A percentile compares a stretch with the other conserved stretches of the same genome.
These are phyloP conservation scores for Arachis stenosperma DNA, from an alignment of 306 rosid species.

Conservation along the genomic window DNA sequence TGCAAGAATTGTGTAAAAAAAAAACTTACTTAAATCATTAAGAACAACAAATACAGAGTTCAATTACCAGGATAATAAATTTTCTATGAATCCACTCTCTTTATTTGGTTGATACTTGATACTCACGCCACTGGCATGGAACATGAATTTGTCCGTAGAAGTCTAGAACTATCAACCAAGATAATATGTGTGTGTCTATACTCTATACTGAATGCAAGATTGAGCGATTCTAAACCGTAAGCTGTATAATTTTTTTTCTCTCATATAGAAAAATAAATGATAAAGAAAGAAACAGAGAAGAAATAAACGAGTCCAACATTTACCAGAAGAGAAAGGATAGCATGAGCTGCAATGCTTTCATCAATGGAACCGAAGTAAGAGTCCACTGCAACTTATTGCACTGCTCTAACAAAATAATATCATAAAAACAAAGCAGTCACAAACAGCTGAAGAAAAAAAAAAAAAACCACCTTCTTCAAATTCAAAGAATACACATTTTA, in stretches of 20 bases:
- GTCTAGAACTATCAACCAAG: background rate
- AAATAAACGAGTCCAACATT: slow-evolving; percentile 11
- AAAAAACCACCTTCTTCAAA: slow-evolving; percentile 33
- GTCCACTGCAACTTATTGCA: slow-evolving; percentile 91
- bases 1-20: slow-evolving; percentile 51
- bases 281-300: background rate
- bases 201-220: slow-evolving; percentile 4
- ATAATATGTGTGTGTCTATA: background rate
- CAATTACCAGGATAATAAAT: slow-evolving; percentile 3
- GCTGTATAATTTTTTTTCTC: no score
- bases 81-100: no score
- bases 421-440: slow-evolving; percentile 30
- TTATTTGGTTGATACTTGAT: no score
- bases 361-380: slow-evolving; percentile 78
- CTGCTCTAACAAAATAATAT: slow-evolving; percentile 65
- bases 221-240: background rate
- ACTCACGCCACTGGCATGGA: no score
- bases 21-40: slow-evolving; percentile 15
- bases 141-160: slow-evolving; percentile 5
- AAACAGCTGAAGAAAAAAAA: background rate
- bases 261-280: no score
- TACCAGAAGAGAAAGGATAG: slow-evolving; percentile 93
- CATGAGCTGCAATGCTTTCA: slow-evolving; percentile 88
- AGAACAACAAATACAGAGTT: slow-evolving; percentile 15
- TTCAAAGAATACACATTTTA: background rate